Conservation (phyloP, 2,329 filamentous ascomycete genomes). For the Trichophyton benhamiae region DNA sequence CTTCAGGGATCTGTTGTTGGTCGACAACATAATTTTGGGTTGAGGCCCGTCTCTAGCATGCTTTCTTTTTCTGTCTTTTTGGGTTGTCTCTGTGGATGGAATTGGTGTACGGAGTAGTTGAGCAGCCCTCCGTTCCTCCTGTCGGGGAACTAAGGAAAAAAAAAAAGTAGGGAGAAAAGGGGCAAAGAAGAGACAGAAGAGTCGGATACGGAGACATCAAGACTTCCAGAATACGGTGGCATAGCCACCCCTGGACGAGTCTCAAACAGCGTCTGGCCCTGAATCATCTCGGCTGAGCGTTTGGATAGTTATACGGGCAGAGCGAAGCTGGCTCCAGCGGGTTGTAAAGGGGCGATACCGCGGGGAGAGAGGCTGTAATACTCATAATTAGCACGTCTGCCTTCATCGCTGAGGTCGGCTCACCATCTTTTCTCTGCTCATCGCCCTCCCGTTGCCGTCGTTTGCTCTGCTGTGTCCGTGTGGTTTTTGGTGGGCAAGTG, state of each 20-base stretch:
- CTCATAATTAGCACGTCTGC: neutral
- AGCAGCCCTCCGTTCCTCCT: neutral
- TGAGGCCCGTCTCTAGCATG: neutral
- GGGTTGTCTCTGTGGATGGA: neutral
- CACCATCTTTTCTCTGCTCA: neutral
- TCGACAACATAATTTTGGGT: neutral
- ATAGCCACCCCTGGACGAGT: neutral
- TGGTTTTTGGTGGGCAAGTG: neutral
- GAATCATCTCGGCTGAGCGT: neutral
- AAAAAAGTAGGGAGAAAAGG: constrained; percentile 1
- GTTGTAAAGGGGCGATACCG: neutral
- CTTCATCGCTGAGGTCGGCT: neutral
- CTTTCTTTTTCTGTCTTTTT: constrained; percentile 1
- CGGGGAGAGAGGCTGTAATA: neutral
- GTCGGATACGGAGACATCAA: neutral
- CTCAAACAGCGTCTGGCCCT: neutral
- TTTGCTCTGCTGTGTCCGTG: neutral
- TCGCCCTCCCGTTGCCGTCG: neutral
- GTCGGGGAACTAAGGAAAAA: neutral
- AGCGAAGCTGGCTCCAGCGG: neutral
- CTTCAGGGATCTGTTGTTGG: neutral
- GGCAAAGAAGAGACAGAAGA: neutral
- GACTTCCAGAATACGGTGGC: neutral
- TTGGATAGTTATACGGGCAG: neutral
- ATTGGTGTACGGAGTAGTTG: neutral